Evolutionary conservation across 1,284 basidiomycete species (phyloP).

Genomic region (Ustilago nuda): DNA sequence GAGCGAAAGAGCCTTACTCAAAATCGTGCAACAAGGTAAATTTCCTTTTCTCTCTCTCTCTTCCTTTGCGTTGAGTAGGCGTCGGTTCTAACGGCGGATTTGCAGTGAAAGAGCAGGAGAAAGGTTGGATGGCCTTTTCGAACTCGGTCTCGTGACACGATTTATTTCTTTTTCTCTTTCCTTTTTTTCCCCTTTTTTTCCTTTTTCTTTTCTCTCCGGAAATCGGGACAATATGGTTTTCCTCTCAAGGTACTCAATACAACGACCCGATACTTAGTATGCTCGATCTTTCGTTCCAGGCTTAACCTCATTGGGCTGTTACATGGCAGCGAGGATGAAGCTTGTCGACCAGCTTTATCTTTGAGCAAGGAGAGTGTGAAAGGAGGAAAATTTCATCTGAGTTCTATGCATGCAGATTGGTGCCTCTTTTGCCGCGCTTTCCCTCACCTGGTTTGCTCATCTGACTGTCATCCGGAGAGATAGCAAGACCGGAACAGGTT

Average conservation of each 20-base stretch:
- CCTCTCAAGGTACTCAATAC: no score
- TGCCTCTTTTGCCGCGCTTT: neutral
- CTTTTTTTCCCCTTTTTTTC: no score
- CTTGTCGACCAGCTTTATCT: neutral
- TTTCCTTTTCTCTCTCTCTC: neutral
- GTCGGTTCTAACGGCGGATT: conserved; percentile 38
- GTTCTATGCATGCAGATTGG: conserved; percentile 20
- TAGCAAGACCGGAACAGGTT: conserved; percentile 2
- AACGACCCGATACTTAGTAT: no score
- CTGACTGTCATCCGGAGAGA: neutral
- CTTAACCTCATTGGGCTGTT: no score
- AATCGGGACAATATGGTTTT: neutral
- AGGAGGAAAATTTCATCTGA: conserved; percentile 8
- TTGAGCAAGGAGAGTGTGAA: neutral
- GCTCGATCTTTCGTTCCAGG: no score
- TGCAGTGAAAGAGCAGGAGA: neutral
- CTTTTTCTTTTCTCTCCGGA: conserved; percentile 10
- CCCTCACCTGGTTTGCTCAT: neutral
- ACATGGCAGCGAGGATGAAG: neutral
- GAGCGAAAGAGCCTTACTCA: no score
- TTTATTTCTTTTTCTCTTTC: conserved; percentile 12
- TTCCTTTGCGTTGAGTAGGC: neutral
- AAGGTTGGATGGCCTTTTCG: neutral
- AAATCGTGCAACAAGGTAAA: neutral
- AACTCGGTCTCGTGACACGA: conserved; percentile 23